These are phyloP conservation scores for Dothideomycetes sp. DNA, from an alignment of 2,329 filamentous ascomycete genomes.

Conservation along the genomic window DNA sequence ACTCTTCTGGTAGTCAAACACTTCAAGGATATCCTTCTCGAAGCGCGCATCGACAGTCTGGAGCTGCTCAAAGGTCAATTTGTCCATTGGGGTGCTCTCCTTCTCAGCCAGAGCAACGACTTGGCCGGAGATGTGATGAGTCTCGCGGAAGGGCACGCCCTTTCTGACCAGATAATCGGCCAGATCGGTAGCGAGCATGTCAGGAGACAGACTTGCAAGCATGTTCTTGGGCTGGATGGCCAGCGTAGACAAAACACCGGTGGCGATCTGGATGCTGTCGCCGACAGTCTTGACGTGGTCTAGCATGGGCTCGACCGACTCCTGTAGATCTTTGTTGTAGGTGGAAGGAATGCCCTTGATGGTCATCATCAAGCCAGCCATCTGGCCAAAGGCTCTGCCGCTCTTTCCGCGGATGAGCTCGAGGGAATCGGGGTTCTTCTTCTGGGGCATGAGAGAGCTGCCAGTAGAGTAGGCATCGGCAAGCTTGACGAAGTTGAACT, in stretches of 20 bases:
- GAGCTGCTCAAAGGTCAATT: slow-evolving; percentile 55
- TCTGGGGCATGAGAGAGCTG: slow-evolving; percentile 69
- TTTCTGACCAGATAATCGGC: slow-evolving; percentile 54
- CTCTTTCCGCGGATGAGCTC: slow-evolving; percentile 68
- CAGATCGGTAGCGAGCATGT: slow-evolving; percentile 70
- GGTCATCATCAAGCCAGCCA: slow-evolving; percentile 69
- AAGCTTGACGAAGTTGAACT: slow-evolving; percentile 66
- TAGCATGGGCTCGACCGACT: slow-evolving; percentile 75
- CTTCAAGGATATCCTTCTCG: slow-evolving; percentile 56
- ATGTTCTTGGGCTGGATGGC: slow-evolving; percentile 62
- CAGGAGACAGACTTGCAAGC: slow-evolving; percentile 64
- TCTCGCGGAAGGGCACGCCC: slow-evolving; percentile 68
- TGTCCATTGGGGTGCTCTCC: slow-evolving; percentile 55
- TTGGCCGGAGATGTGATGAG: slow-evolving; percentile 65
- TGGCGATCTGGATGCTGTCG: slow-evolving; percentile 73
- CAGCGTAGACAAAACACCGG: slow-evolving; percentile 67
- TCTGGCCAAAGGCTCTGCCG: slow-evolving; percentile 67
- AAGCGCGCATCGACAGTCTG: slow-evolving; percentile 59
- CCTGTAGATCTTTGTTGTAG: slow-evolving; percentile 90
- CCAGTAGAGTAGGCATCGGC: slow-evolving; percentile 75
- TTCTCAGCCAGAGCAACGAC: slow-evolving; percentile 63
- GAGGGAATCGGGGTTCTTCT: slow-evolving; percentile 71
- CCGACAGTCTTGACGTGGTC: slow-evolving; percentile 72
- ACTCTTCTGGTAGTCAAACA: slow-evolving; percentile 71
- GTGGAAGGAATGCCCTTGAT: slow-evolving; percentile 67